Conservation (phyloP, 345 rosid species). For the Dipteronia dyeriana region DNA sequence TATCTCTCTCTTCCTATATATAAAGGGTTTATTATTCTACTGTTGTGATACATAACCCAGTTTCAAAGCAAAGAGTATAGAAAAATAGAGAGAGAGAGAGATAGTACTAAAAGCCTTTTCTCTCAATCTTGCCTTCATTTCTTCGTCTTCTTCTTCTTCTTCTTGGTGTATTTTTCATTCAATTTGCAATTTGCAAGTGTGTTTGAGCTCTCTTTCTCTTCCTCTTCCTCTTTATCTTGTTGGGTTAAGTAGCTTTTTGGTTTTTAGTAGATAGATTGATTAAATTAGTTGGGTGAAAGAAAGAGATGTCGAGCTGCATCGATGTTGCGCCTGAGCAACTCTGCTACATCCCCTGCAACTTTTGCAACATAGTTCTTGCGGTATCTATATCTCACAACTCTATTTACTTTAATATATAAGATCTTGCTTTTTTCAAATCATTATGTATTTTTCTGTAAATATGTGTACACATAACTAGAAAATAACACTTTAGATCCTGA, state of each 20-base stretch:
- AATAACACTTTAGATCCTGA: constrained; percentile 30
- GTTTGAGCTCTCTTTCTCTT: background rate
- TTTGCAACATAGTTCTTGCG: constrained; percentile 98
- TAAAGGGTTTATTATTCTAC: constrained; percentile 13
- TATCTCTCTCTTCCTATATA: constrained; percentile 9
- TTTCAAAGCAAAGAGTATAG: constrained; percentile 24
- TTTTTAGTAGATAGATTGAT: background rate
- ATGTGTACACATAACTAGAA: constrained; percentile 27
- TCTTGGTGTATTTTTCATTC: constrained; percentile 9
- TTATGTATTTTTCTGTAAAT: constrained; percentile 4
- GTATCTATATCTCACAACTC: constrained; percentile 41
- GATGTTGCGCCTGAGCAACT: constrained; percentile 70
- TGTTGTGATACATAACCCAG: constrained; percentile 35
- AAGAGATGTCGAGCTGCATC: constrained; percentile 45
- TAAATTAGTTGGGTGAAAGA: constrained; percentile 21
- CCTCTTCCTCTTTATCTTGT: constrained; percentile 19
- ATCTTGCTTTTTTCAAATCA: constrained; percentile 27
- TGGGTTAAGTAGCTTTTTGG: constrained; percentile 22
- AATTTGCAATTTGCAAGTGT: constrained; percentile 25
- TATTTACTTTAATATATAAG: constrained; percentile 31
- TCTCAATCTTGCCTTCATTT: constrained; percentile 12
- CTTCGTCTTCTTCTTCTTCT: constrained; percentile 15
- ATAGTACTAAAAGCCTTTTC: constrained; percentile 8
- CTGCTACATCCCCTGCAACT: constrained; percentile 99
- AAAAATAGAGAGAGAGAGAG: no score